phyloP scores from a whole-genome alignment of 1,284 basidiomycete genomes.

The Xanthoconium separans region DNA sequence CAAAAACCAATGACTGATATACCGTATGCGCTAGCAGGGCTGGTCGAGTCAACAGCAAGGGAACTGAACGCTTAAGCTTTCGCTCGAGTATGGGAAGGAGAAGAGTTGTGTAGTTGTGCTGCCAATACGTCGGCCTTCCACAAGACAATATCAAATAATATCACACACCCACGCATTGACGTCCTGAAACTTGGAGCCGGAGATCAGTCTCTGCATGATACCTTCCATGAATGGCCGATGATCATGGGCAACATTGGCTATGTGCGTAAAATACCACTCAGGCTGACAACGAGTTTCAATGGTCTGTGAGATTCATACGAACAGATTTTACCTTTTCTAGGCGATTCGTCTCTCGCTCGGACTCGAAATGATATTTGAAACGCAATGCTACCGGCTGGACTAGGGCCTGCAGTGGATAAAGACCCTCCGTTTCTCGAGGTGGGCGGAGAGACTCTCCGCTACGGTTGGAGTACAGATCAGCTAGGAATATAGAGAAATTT shows the following conservation, averaged over 20 bases:
- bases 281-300: conserved; percentile 52
- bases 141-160: neutral
- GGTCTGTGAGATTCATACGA: neutral
- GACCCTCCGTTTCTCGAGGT: conserved; percentile 43
- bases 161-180: conserved; percentile 73
- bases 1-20: conserved; percentile 89
- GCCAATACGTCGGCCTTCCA: conserved; percentile 8
- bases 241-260: conserved; percentile 81
- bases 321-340: conserved; percentile 71
- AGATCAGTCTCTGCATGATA: conserved; percentile 74
- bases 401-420: conserved; percentile 85
- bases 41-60: conserved; percentile 74
- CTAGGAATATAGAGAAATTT: neutral
- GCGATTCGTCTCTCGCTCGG: conserved; percentile 83
- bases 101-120: conserved; percentile 80
- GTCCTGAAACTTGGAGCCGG: conserved; percentile 56
- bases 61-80: conserved; percentile 75
- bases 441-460: conserved; percentile 42
- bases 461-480: conserved; percentile 38
- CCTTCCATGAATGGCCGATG: conserved; percentile 76
- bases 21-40: conserved; percentile 93
- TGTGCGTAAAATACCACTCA: conserved; percentile 95
- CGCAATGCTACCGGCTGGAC: conserved; percentile 81
- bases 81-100: conserved; percentile 68
- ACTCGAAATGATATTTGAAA: conserved; percentile 97